A percentile compares a stretch with the other conserved stretches of the same genome.
Conservation (phyloP, 1,284 basidiomycete genomes). For the Heliocybe sulcata region DNA sequence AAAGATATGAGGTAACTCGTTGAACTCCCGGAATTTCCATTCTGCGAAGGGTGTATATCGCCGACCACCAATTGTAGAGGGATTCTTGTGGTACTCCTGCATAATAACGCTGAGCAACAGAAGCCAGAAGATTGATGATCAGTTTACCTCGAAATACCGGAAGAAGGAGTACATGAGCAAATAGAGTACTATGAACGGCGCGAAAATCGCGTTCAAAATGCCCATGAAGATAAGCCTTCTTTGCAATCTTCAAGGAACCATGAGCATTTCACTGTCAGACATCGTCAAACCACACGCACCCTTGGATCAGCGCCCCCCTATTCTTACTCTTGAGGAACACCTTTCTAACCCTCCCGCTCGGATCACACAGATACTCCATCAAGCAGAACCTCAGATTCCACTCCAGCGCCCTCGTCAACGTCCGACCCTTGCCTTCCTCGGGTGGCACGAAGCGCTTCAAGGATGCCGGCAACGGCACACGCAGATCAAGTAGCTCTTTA, state of each 20-base stretch:
- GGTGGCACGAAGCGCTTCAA: conserved; percentile 43
- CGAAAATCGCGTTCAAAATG: conserved; percentile 89
- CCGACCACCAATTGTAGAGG: conserved; percentile 86
- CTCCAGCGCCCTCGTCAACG: conserved; percentile 85
- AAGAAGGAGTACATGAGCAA: conserved; percentile 98
- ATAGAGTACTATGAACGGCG: conserved; percentile 97
- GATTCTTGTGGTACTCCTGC: conserved; percentile 98
- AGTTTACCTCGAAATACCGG: conserved; percentile 92
- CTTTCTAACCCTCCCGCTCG: conserved; percentile 80
- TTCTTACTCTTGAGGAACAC: conserved; percentile 87
- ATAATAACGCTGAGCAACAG: background rate
- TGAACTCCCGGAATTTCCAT: conserved; percentile 99
- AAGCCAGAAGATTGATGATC: background rate
- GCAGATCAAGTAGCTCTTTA: conserved; percentile 89
- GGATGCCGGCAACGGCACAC: conserved; percentile 64
- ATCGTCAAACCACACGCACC: conserved; percentile 42
- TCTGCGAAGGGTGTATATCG: conserved; percentile 92
- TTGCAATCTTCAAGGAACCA: conserved; percentile 37
- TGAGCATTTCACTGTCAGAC: background rate
- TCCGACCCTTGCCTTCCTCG: conserved; percentile 60
- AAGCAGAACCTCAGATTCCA: conserved; percentile 96
- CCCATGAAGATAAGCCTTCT: conserved; percentile 95
- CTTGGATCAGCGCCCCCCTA: conserved; percentile 71
- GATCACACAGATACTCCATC: conserved; percentile 91
- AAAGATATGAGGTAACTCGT: conserved; percentile 94